Evolutionary conservation across 371 early-diverging fungal genomes (phyloP).

Genomic region (Mortierella sp.): DNA sequence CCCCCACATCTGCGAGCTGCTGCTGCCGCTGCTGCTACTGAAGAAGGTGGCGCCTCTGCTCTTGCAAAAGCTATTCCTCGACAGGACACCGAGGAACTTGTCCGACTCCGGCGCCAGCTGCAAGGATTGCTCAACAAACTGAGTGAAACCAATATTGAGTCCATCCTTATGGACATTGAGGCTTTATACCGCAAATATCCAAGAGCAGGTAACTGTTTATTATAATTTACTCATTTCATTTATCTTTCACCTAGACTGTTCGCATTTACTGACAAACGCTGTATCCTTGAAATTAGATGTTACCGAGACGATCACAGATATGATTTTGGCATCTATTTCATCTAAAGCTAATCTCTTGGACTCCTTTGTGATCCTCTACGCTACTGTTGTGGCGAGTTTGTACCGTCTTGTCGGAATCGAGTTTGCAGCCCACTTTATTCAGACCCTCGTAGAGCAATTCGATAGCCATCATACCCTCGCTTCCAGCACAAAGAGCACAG

Average conservation of each 20-base stretch:
- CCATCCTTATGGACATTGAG: conserved; percentile 85
- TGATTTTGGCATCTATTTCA: conserved; percentile 81
- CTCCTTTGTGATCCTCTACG: conserved; percentile 90
- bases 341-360: conserved; percentile 88
- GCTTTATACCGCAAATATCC: conserved; percentile 82
- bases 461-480: conserved; percentile 65
- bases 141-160: conserved; percentile 92
- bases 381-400: conserved; percentile 85
- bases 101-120: conserved; percentile 80
- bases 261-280: not conserved
- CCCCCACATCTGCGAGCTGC: conserved; percentile 91
- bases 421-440: conserved; percentile 89
- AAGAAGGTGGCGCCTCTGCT: conserved; percentile 39
- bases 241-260: not conserved
- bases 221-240: not conserved
- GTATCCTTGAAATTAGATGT: conserved; percentile 68
- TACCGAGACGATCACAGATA: conserved; percentile 83
- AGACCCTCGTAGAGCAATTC: conserved; percentile 84
- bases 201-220: conserved; percentile 74
- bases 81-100: conserved; percentile 68
- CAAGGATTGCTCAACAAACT: conserved; percentile 92
- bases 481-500: conserved; percentile 60
- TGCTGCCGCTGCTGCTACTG: conserved; percentile 50
- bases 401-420: conserved; percentile 89
- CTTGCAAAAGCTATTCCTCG: conserved; percentile 54